Evolutionary conservation across 495 filamentous ascomycete genomes (phyloP), one percentile per base, ranked within the genome.

Genomic region (Daldinia grandis): DNA sequence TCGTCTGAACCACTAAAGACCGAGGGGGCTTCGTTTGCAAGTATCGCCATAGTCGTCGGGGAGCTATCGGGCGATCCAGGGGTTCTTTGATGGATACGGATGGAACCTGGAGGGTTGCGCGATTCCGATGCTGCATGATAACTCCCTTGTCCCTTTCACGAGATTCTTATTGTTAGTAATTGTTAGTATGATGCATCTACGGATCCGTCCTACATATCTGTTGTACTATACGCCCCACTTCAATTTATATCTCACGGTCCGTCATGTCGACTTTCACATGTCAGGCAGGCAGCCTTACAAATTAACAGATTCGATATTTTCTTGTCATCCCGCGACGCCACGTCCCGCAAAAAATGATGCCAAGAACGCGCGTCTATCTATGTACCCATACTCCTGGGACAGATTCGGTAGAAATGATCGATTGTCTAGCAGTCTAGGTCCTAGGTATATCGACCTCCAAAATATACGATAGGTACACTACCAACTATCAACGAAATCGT

Each of bases 81-180:
- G 47, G 62, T 58, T 62, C 25, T 17, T 19, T 49, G 33, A 47
- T 47, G 42, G 42, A 24, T 47, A 47, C 42, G 9, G 17, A 47
- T 24, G 58, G 38, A 71, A 66, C 68, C 33, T 66, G 58, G 25
- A 66, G 57, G 51, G 63, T 49, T 71, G 21, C 40, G 17, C 68
- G 44, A 66, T 66, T 49, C 58, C 40, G 62, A 71, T 58, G 12
- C 53, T 8, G 58, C 55, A 40, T 42, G 33, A 47, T 64, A 30
- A 64, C 21, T 61, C 33, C 50, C 58, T 47, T 44, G 31, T 62
- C 31, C 62, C 24, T 31, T 44, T 51, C 31, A 60, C 51, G 50
- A 37, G 27, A 27, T 10, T 47, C 42, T 24, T 4, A 47, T 47
- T 47, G 42, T 47, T 47, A 47, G 42, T 9, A 42, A 15, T 28